These are phyloP conservation scores for Claviceps sp. DNA, from an alignment of 2,329 filamentous ascomycete genomes.

Conservation along the genomic window DNA sequence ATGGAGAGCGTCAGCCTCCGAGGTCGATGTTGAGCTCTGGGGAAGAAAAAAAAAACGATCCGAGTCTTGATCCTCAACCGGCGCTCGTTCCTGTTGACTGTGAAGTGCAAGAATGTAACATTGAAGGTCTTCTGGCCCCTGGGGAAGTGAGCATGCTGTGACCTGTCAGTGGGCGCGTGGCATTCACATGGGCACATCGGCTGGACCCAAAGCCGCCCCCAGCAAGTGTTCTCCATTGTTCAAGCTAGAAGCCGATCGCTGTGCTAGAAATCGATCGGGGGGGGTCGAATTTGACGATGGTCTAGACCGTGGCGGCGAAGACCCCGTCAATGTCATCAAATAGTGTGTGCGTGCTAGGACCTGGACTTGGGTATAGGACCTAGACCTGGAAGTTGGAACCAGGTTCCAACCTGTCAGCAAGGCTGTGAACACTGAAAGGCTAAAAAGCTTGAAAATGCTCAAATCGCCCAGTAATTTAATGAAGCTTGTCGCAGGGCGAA, in stretches of 20 bases:
- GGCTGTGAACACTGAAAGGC: too few relatives aligned
- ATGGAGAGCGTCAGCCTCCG: neutral
- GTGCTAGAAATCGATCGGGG: neutral
- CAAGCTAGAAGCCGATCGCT: neutral
- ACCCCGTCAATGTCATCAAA: neutral
- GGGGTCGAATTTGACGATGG: neutral
- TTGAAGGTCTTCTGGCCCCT: neutral
- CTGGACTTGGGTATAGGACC: neutral
- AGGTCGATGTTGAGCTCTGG: neutral
- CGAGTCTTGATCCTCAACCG: neutral
- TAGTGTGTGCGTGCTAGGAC: neutral
- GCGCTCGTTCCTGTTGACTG: neutral
- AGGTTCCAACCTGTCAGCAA: too few relatives aligned
- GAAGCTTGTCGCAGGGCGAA: too few relatives aligned
- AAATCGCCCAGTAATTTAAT: too few relatives aligned
- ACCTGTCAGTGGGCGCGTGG: neutral
- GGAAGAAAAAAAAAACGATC: neutral
- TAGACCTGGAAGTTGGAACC: neutral
- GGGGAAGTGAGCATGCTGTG: neutral
- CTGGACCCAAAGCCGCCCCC: neutral
- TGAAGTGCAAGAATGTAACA: neutral
- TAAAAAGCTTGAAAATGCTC: too few relatives aligned
- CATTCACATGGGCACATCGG: neutral
- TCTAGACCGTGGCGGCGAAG: neutral
- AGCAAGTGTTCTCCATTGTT: neutral